Evolutionary conservation across 2,329 filamentous ascomycete genomes (phyloP).

Genomic region (Aureobasidium musti): DNA sequence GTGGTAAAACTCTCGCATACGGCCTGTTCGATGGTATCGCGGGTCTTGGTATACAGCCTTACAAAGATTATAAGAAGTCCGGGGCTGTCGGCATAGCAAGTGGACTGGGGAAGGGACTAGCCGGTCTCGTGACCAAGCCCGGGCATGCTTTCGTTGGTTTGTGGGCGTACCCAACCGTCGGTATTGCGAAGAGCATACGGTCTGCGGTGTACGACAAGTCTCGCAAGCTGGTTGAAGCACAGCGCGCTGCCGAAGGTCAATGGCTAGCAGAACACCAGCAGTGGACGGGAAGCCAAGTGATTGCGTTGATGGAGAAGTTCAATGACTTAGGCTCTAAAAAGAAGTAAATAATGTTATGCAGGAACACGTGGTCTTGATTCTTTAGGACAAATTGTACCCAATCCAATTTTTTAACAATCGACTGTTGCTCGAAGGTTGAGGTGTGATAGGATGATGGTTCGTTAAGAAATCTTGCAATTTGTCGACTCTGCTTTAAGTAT

Average conservation of each 20-base stretch:
- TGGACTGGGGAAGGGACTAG: conserved; percentile 76
- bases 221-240: neutral
- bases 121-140: conserved; percentile 73
- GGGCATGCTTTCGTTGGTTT: conserved; percentile 58
- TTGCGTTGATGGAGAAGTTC: conserved; percentile 9
- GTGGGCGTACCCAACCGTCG: conserved; percentile 30
- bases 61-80: conserved; percentile 64
- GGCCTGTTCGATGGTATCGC: conserved; percentile 76
- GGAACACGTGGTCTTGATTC: too few relatives aligned
- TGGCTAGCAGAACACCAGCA: neutral
- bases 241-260: neutral
- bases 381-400: too few relatives aligned
- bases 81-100: conserved; percentile 68
- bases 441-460: too few relatives aligned
- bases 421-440: too few relatives aligned
- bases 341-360: too few relatives aligned
- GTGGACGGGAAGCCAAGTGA: neutral
- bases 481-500: too few relatives aligned
- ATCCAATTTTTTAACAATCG: too few relatives aligned
- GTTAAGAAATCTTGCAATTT: too few relatives aligned
- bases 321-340: neutral
- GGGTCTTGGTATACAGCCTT: conserved; percentile 72
- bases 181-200: conserved; percentile 31
- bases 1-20: conserved; percentile 59
- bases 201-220: neutral